Evolutionary conservation across 2,329 filamentous ascomycete genomes (phyloP).

Genomic region (Cryphonectria radicalis): DNA sequence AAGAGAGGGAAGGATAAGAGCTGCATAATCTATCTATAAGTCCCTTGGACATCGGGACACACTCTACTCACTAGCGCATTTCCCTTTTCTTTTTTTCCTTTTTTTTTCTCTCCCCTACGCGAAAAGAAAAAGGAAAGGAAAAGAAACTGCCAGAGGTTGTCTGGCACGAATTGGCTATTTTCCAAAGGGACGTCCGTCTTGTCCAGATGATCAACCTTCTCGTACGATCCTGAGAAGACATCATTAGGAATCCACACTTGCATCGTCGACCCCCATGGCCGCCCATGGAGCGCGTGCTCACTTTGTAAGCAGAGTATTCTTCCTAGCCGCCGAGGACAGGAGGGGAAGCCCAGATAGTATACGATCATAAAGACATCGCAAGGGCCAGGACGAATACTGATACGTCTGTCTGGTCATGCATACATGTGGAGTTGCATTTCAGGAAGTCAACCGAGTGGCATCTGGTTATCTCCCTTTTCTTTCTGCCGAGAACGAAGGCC

Average conservation of each 20-base stretch:
- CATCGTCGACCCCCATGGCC: background rate
- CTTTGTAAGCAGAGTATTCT: background rate
- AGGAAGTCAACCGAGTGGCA: conserved; percentile 4
- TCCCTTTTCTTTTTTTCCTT: background rate
- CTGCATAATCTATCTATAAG: background rate
- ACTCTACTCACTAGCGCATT: background rate
- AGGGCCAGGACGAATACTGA: background rate
- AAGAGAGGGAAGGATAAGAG: background rate
- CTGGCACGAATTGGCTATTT: background rate
- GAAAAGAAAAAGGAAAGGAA: background rate
- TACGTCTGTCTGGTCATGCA: conserved; percentile 2
- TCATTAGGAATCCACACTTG: background rate
- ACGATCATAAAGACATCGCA: background rate
- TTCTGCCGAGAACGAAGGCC: background rate
- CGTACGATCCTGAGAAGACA: background rate
- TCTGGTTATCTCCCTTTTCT: background rate
- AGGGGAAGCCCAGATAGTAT: background rate
- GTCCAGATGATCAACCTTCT: background rate
- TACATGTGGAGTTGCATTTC: background rate
- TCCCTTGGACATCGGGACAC: background rate
- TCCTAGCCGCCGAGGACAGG: conserved; percentile 6
- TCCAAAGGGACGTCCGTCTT: background rate
- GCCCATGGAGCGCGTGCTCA: background rate
- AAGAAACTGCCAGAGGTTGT: background rate
- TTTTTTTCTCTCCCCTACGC: background rate